Percentiles rank a stretch among this genome's conserved stretches.
Conservation (phyloP, 768 basidiomycete genomes). For the Suillus brevipes region DNA sequence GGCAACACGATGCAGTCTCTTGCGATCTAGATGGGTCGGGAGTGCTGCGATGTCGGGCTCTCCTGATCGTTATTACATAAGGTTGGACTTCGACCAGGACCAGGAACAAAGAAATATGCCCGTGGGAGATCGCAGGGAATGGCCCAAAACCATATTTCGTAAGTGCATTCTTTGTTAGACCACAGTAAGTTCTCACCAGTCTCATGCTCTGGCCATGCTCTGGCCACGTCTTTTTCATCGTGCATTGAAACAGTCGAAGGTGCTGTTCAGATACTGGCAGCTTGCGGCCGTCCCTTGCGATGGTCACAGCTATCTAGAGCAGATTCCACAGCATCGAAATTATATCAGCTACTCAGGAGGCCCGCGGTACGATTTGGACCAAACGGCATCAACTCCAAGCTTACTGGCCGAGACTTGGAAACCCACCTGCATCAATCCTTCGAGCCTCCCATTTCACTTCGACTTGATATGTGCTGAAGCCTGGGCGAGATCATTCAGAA, state of each 20-base stretch:
- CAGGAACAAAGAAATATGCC: constrained; percentile 49
- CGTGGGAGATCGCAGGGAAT: constrained; percentile 32
- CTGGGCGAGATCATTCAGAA: not conserved
- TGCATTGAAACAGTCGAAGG: not conserved
- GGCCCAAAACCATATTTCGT: constrained; percentile 42
- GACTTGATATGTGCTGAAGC: constrained; percentile 45
- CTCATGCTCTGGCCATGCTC: constrained; percentile 16
- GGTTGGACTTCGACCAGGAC: constrained; percentile 17
- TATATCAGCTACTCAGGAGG: not conserved
- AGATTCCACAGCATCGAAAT: constrained; percentile 55
- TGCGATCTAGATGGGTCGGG: constrained; percentile 59
- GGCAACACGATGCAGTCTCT: constrained; percentile 32
- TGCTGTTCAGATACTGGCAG: constrained; percentile 15
- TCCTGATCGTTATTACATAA: constrained; percentile 37
- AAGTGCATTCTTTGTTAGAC: constrained; percentile 27
- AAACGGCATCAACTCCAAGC: constrained; percentile 57
- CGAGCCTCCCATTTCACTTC: constrained; percentile 66
- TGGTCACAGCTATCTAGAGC: constrained; percentile 23
- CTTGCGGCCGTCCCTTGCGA: constrained; percentile 40
- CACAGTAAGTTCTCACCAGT: constrained; percentile 34
- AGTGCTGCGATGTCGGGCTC: constrained; percentile 50
- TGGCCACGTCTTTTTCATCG: constrained; percentile 39
- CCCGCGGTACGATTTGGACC: constrained; percentile 42
- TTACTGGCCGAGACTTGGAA: constrained; percentile 43
- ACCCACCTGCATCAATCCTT: constrained; percentile 58